These are phyloP conservation scores for Cercospora citrullina DNA, from an alignment of 2,329 filamentous ascomycete species.

Conservation along the genomic window DNA sequence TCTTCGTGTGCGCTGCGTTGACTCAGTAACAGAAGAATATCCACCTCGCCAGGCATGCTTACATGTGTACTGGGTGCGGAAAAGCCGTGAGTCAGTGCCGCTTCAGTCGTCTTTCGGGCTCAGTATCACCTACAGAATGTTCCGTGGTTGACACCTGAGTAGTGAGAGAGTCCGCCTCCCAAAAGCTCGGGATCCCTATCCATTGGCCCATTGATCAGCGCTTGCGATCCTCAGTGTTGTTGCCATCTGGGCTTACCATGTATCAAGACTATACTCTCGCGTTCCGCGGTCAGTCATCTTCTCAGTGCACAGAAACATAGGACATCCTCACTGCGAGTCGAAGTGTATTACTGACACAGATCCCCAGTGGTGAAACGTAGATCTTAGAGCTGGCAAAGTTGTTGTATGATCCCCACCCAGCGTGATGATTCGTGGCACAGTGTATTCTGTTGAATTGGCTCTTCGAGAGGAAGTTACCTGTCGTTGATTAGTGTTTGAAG, in stretches of 20 bases:
- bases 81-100: background rate
- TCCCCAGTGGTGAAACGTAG: constrained; percentile 54
- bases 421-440: constrained; percentile 53
- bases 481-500: background rate
- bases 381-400: constrained; percentile 54
- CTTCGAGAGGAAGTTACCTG: constrained; percentile 34
- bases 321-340: constrained; percentile 51
- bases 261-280: constrained; percentile 6
- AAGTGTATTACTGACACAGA: constrained; percentile 60
- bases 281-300: background rate
- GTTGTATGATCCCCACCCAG: constrained; percentile 60
- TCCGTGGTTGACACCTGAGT: constrained; percentile 62
- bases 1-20: constrained; percentile 64
- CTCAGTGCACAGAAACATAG: background rate
- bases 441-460: constrained; percentile 45
- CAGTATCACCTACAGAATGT: constrained; percentile 44
- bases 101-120: background rate
- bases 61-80: background rate
- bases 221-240: background rate
- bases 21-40: constrained; percentile 32
- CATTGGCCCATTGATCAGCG: background rate
- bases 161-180: constrained; percentile 60
- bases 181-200: constrained; percentile 55
- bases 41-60: background rate
- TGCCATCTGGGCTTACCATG: background rate